These are phyloP conservation scores for Annulohypoxylon bovei DNA, from an alignment of 495 filamentous ascomycete genomes.

Conservation along the genomic window DNA sequence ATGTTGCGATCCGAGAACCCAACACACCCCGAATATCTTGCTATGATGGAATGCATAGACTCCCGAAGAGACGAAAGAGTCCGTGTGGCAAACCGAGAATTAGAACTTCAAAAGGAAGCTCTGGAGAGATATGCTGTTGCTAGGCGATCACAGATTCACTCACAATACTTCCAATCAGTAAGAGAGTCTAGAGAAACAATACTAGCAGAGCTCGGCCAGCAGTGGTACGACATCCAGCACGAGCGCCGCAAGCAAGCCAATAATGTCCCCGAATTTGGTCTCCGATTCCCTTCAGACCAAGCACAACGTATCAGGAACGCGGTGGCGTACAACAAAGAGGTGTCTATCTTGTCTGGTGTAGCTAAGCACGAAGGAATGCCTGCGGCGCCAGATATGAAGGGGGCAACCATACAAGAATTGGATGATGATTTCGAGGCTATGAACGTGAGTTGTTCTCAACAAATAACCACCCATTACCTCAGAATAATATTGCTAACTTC, in stretches of 20 bases:
- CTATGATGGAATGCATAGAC: slow-evolving; percentile 84
- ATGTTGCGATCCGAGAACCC: slow-evolving; percentile 79
- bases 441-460: slow-evolving; percentile 69
- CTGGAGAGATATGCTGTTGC: slow-evolving; percentile 78
- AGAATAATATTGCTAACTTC: slow-evolving; percentile 22
- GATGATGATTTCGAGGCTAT: slow-evolving; percentile 91
- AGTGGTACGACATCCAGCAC: slow-evolving; percentile 91
- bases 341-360: slow-evolving; percentile 87
- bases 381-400: slow-evolving; percentile 83
- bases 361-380: slow-evolving; percentile 96
- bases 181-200: slow-evolving; percentile 82
- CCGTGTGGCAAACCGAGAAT: slow-evolving; percentile 73
- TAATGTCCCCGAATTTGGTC: slow-evolving; percentile 79
- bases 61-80: slow-evolving; percentile 82
- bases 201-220: slow-evolving; percentile 81
- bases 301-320: slow-evolving; percentile 80
- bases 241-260: slow-evolving; percentile 86
- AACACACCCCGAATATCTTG: slow-evolving; percentile 88
- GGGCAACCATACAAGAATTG: slow-evolving; percentile 75
- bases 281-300: slow-evolving; percentile 75
- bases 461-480: neutral
- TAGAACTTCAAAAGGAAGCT: slow-evolving; percentile 75
- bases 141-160: slow-evolving; percentile 81
- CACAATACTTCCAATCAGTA: slow-evolving; percentile 84
- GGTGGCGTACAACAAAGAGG: slow-evolving; percentile 90